Evolutionary conservation across 257 asterid species (phyloP).

Genomic region (Galeopsis tetrahit): DNA sequence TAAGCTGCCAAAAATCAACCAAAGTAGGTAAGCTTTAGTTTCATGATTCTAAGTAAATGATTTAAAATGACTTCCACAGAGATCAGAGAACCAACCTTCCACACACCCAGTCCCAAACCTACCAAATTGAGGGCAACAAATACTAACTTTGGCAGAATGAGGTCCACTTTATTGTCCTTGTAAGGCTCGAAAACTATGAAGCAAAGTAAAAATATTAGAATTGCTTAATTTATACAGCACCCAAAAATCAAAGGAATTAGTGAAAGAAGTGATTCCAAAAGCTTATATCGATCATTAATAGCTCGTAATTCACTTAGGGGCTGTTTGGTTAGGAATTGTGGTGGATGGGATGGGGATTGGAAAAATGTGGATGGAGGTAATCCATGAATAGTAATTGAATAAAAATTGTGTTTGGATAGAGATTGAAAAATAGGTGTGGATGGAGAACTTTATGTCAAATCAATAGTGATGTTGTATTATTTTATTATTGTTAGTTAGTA

Average conservation of each 20-base stretch:
- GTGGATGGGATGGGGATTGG: no score
- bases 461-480: no score
- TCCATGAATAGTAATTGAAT: no score
- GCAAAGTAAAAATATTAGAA: slow-evolving; percentile 25
- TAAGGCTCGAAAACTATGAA: slow-evolving; percentile 73
- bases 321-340: no score
- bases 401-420: no score
- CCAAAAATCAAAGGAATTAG: background rate
- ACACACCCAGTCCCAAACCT: slow-evolving; percentile 69
- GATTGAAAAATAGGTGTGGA: no score
- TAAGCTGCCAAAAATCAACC: slow-evolving; percentile 54
- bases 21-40: slow-evolving; percentile 16
- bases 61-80: slow-evolving; percentile 1
- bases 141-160: slow-evolving; percentile 56
- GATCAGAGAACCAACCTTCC: slow-evolving; percentile 59
- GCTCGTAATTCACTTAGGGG: slow-evolving; percentile 9
- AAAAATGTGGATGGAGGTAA: no score
- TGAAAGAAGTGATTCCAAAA: background rate
- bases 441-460: no score
- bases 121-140: slow-evolving; percentile 67
- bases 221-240: background rate
- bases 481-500: no score
- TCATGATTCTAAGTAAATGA: slow-evolving; percentile 1
- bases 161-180: slow-evolving; percentile 73
- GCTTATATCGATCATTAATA: background rate